Evolutionary conservation across 1,284 basidiomycete genomes (phyloP).

Genomic region (Fomitopsis pinicola): DNA sequence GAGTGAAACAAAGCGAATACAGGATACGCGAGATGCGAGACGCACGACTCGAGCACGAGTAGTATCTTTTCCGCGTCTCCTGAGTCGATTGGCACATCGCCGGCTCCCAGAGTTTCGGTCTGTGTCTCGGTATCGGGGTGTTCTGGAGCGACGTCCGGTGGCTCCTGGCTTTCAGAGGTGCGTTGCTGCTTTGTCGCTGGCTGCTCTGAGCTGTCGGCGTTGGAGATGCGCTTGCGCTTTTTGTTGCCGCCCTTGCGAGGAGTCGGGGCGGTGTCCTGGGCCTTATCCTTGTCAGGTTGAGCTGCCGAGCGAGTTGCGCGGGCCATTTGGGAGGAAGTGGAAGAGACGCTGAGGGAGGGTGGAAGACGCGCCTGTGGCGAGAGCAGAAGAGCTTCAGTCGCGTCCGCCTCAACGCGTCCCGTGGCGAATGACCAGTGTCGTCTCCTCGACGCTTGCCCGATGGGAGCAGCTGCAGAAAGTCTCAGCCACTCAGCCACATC

Average conservation of each 20-base stretch:
- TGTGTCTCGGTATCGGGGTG: conserved; percentile 26
- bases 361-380: conserved; percentile 32
- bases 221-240: conserved; percentile 62
- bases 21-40: conserved; percentile 33
- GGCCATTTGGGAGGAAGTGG: conserved; percentile 44
- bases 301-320: conserved; percentile 64
- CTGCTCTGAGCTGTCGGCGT: conserved; percentile 38
- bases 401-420: conserved; percentile 25
- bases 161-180: conserved; percentile 23
- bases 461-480: conserved; percentile 10
- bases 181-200: conserved; percentile 44
- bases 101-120: conserved; percentile 27
- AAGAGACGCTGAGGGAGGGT: conserved; percentile 15
- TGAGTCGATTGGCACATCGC: conserved; percentile 45
- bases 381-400: conserved; percentile 16
- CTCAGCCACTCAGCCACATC: conserved; percentile 5
- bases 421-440: conserved; percentile 19
- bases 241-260: conserved; percentile 36
- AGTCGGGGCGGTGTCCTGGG: conserved; percentile 16
- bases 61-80: conserved; percentile 61
- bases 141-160: conserved; percentile 28
- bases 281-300: conserved; percentile 36
- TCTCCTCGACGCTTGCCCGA: conserved; percentile 14
- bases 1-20: neutral
- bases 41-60: conserved; percentile 72